Percentiles rank a stretch among this genome's conserved stretches.
Evolutionary conservation across 164 flowering plant species (phyloP).

Genomic region (Paratinospora sagittata): DNA sequence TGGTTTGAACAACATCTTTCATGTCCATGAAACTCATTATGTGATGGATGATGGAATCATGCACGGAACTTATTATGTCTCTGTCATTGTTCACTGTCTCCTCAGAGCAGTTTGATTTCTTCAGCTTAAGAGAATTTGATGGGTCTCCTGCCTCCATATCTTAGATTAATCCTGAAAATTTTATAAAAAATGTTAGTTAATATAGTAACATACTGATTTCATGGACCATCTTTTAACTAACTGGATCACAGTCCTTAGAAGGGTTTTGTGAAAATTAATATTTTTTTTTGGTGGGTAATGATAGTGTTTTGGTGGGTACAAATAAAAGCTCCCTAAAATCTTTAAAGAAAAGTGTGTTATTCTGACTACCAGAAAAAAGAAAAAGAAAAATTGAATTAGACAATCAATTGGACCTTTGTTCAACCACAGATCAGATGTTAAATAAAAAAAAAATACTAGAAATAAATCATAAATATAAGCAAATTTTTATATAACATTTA

Average conservation of each 20-base stretch:
- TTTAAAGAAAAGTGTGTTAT: too few relatives aligned
- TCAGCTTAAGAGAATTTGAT: background rate
- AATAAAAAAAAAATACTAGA: too few relatives aligned
- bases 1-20: conserved; percentile 1
- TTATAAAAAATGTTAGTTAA: too few relatives aligned
- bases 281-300: too few relatives aligned
- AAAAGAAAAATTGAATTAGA: background rate
- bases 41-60: conserved; percentile 1
- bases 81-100: background rate
- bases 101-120: background rate
- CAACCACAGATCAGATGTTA: background rate
- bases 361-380: background rate
- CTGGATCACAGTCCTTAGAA: too few relatives aligned
- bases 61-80: conserved; percentile 7
- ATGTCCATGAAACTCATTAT: conserved; percentile 6
- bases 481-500: background rate
- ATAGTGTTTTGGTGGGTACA: too few relatives aligned
- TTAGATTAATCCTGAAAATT: background rate
- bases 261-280: too few relatives aligned
- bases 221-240: too few relatives aligned
- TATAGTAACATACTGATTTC: too few relatives aligned
- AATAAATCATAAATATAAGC: background rate
- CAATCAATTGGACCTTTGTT: background rate
- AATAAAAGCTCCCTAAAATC: too few relatives aligned
- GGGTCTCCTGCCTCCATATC: background rate